Evolutionary conservation across 1,139 yeast genomes (phyloP).

Genomic region (Suhomyces maxii): DNA sequence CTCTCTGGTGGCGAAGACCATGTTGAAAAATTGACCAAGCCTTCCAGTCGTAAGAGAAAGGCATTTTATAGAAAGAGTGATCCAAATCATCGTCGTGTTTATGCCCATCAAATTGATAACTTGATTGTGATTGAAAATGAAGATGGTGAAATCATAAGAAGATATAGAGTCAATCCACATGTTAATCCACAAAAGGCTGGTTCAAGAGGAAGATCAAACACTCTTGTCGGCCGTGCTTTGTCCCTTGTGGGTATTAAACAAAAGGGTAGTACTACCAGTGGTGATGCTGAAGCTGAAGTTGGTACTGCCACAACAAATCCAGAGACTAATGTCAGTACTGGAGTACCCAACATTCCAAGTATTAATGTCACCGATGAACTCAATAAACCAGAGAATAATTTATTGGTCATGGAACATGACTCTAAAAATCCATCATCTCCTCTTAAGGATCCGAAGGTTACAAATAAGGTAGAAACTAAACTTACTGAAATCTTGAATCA

Average conservation of each 20-base stretch:
- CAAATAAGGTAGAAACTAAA: constrained; percentile 29
- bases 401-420: constrained; percentile 21
- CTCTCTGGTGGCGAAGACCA: background rate
- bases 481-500: constrained; percentile 23
- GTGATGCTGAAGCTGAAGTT: no score
- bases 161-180: constrained; percentile 72
- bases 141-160: constrained; percentile 86
- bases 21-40: constrained; percentile 12
- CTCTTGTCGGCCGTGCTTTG: constrained; percentile 47
- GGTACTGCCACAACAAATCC: background rate
- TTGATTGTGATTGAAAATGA: constrained; percentile 81
- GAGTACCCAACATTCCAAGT: constrained; percentile 1
- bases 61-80: constrained; percentile 33
- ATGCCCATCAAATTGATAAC: constrained; percentile 58
- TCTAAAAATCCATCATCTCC: constrained; percentile 21
- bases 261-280: constrained; percentile 1
- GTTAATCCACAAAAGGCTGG: constrained; percentile 12
- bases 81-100: constrained; percentile 37
- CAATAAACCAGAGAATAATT: background rate
- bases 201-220: constrained; percentile 29
- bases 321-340: background rate
- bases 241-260: constrained; percentile 51
- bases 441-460: constrained; percentile 20
- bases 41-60: constrained; percentile 18
- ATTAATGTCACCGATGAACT: background rate